Conservation (phyloP, 768 basidiomycete genomes). For the Galerina sulciceps region DNA sequence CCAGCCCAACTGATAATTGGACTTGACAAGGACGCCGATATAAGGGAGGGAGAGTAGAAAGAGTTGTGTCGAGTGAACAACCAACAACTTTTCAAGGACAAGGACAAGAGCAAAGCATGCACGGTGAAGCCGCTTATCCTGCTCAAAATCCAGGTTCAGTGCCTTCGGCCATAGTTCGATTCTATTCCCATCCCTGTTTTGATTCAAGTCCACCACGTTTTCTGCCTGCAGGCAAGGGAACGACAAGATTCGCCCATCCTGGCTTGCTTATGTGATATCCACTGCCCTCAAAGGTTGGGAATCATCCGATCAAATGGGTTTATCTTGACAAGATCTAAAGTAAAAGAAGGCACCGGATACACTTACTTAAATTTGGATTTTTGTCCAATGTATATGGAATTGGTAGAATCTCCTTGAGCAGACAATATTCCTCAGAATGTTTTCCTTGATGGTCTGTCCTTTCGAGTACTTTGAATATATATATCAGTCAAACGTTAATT, state of each 20-base stretch:
- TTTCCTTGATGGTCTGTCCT: conserved; percentile 3
- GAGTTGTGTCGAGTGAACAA: conserved; percentile 49
- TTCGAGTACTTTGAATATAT: neutral
- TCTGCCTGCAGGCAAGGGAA: conserved; percentile 73
- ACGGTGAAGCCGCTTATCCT: conserved; percentile 59
- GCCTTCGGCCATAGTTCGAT: conserved; percentile 45
- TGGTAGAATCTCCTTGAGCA: neutral
- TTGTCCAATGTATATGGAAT: neutral
- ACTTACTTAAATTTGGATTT: neutral
- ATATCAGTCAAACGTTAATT: conserved; percentile 4
- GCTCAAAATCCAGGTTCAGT: conserved; percentile 45
- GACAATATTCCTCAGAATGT: neutral
- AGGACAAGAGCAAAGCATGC: conserved; percentile 47
- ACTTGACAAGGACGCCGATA: conserved; percentile 36
- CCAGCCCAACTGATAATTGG: conserved; percentile 37
- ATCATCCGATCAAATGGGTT: conserved; percentile 24
- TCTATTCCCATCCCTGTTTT: conserved; percentile 48
- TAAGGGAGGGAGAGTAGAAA: conserved; percentile 38
- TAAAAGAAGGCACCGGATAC: conserved; percentile 16
- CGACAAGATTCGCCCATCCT: conserved; percentile 40
- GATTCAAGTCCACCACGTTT: conserved; percentile 70
- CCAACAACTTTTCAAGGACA: conserved; percentile 57
- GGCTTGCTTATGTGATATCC: conserved; percentile 40
- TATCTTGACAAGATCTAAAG: conserved; percentile 25
- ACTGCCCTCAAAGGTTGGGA: conserved; percentile 22